phyloP scores from a whole-genome alignment of 805 yeast species.

The Jamesozyma gamospora region DNA sequence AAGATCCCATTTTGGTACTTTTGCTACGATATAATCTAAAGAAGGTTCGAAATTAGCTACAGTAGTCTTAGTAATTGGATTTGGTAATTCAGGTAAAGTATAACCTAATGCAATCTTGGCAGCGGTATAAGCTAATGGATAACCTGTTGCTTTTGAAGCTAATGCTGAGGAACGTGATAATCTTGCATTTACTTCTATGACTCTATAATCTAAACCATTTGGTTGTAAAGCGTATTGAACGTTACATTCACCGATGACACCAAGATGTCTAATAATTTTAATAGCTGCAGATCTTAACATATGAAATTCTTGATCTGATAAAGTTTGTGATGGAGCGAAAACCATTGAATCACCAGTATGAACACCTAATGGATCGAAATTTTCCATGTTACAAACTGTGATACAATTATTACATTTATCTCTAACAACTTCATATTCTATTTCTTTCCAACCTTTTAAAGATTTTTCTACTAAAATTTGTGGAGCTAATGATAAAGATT shows the following conservation, averaged over 20 bases:
- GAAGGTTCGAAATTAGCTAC: conserved; percentile 97
- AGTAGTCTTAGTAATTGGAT: conserved; percentile 93
- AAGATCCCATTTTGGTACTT: conserved; percentile 98
- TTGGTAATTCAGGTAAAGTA: conserved; percentile 89
- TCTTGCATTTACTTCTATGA: conserved; percentile 95
- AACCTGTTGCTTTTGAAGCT: conserved; percentile 98
- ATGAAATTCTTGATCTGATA: conserved; percentile 94
- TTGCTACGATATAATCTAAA: conserved; percentile 89
- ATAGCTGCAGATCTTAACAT: conserved; percentile 97
- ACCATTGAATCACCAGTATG: conserved; percentile 99
- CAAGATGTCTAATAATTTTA: conserved; percentile 92
- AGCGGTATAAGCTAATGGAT: conserved; percentile 97
- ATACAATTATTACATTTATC: conserved; percentile 95
- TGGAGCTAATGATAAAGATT: conserved; percentile 81
- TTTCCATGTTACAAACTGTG: conserved; percentile 98
- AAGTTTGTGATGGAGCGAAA: conserved; percentile 96
- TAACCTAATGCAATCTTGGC: conserved; percentile 93
- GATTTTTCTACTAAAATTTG: conserved; percentile 96
- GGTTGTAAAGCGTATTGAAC: conserved; percentile 96
- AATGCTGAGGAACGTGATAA: conserved; percentile 94
- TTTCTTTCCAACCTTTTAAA: conserved; percentile 97
- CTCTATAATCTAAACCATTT: conserved; percentile 89
- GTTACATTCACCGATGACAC: conserved; percentile 98
- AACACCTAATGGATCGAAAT: conserved; percentile 94
- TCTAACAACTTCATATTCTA: conserved; percentile 96